Percentiles rank a stretch among this genome's conserved stretches.
Evolutionary conservation across 768 basidiomycete genomes (phyloP).

Genomic region (Tricholoma terreum): DNA sequence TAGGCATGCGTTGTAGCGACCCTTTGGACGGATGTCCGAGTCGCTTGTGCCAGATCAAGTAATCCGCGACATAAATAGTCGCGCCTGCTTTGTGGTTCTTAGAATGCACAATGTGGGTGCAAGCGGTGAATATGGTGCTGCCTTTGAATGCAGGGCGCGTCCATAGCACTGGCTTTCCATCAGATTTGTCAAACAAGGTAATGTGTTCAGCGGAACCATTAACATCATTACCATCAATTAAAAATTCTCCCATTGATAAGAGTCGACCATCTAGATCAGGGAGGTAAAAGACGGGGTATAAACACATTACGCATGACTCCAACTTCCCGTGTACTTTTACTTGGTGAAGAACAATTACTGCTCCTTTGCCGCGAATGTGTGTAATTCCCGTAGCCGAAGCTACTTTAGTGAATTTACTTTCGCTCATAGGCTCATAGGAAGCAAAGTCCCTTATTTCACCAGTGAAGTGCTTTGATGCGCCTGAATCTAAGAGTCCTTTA

Average conservation of each 20-base stretch:
- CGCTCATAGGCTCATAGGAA: background rate
- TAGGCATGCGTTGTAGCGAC: constrained; percentile 1
- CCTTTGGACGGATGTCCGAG: constrained; percentile 13
- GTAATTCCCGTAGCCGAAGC: background rate
- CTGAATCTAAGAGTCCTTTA: background rate
- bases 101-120: background rate
- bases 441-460: background rate
- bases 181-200: background rate
- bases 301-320: too few species aligned
- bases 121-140: background rate
- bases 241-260: background rate
- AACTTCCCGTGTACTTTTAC: background rate
- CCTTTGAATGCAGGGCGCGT: background rate
- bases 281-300: background rate
- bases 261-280: background rate
- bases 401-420: background rate
- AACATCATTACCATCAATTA: background rate
- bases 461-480: background rate
- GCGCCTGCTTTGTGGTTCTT: too few species aligned
- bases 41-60: constrained; percentile 10
- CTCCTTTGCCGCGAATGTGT: background rate
- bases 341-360: background rate
- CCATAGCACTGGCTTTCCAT: background rate
- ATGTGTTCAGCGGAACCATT: background rate
- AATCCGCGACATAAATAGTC: background rate